Evolutionary conservation across 148 eudicot species (phyloP).

Genomic region (Cornus florida): DNA sequence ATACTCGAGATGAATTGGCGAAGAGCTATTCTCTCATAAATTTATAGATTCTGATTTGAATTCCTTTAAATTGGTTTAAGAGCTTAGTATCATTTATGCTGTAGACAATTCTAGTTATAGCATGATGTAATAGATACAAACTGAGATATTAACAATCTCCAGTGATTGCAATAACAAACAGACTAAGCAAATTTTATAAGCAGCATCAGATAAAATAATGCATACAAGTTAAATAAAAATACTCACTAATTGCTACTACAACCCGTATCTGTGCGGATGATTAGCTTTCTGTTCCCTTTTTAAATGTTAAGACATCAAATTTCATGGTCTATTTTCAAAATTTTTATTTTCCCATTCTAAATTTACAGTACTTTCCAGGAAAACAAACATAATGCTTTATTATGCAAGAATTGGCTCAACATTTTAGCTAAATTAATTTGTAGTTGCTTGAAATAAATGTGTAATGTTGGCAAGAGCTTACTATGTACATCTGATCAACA

Average conservation of each 20-base stretch:
- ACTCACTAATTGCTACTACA: not conserved
- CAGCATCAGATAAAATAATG: not conserved
- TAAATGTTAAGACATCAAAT: no score
- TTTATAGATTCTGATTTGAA: not conserved
- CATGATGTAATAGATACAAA: no score
- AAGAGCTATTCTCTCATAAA: not conserved
- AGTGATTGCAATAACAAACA: not conserved
- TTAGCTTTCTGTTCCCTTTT: not conserved
- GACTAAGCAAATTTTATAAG: not conserved
- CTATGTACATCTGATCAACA: constrained; percentile 84
- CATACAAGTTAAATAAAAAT: not conserved
- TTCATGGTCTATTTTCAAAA: no score
- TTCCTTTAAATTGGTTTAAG: not conserved
- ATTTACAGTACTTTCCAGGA: not conserved
- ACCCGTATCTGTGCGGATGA: not conserved
- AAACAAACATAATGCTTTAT: not conserved
- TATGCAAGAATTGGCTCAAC: not conserved
- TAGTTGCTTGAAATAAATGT: not conserved
- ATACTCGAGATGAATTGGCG: not conserved
- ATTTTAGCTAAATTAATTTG: not conserved
- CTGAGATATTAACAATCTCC: not conserved
- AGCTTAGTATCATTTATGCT: not conserved
- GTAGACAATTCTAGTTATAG: not conserved
- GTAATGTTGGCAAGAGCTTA: constrained; percentile 16
- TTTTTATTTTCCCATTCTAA: no score